Evolutionary conservation across 352 stramenopile genomes (phyloP), one percentile per base, ranked within the genome.

Genomic region (Phytophthora ramorum): DNA sequence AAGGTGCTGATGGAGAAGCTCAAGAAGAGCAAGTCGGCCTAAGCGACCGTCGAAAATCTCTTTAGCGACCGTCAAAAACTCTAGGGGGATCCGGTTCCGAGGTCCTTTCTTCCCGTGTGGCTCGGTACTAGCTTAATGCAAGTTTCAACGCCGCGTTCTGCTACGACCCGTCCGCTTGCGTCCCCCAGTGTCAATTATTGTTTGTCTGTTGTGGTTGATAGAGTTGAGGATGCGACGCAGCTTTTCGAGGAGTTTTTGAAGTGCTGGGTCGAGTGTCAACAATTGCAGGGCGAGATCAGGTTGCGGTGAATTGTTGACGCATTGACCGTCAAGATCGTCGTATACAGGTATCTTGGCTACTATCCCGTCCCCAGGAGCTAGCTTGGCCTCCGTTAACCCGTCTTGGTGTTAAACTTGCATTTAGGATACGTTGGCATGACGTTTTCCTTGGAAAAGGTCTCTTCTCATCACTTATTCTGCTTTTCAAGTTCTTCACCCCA

Each of bases 1-100:
- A 98, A 98, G 86, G 91, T 99, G 57, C 88, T 99, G 62, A 81
- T 95, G 43, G 96, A 99, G 78, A 98, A 98, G 88, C 73, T 92
- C 62, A 90, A 88, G 73, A 91, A 93, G 79, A 74, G 48, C 66
- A 93, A 93, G 77, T 85, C 82, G 59, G 82, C 83, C 34, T 91
- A 91, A 83, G 52, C 46, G 30, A 3, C 22, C n/a, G 13, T 51
- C 34, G 34, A 58, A 2, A 50, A 16, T 7, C 20, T 51, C 54
- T 41, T 10, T 8, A 7, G 28, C 26, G 26, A 32, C 26, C 26
- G 7, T 32, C 28, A 30, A 35, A 8, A 47, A 58, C 37, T 57
- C 55, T 46, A 41, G 45, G 40, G 28, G 61, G 50, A 22, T 19
- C 40, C n/a, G 12, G 26, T 58, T 71, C 48, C 32, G 20, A 66